Conservation (phyloP, 495 filamentous ascomycete genomes). For the Ascodesmis nigricans region DNA sequence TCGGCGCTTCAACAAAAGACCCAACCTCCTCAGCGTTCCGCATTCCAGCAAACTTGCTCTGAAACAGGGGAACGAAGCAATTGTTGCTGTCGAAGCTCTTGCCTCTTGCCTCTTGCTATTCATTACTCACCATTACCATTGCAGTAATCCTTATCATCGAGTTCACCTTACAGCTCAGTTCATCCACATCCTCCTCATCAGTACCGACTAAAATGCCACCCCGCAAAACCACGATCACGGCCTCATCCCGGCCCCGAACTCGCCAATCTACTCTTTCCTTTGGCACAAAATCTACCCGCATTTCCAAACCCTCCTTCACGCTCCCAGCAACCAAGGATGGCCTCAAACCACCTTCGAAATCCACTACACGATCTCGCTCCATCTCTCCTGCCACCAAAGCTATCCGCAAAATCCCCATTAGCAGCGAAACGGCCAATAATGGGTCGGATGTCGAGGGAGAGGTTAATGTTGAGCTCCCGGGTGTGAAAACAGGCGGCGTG, state of each 20-base stretch:
- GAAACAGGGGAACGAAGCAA: neutral
- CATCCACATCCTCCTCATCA: neutral
- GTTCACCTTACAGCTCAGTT: neutral
- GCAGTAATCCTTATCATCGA: too few species aligned
- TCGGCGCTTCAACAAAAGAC: too few species aligned
- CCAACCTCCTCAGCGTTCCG: too few species aligned
- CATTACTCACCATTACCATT: neutral
- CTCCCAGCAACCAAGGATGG: too few species aligned
- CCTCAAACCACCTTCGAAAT: too few species aligned
- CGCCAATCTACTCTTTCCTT: constrained; percentile 1
- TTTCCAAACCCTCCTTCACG: neutral
- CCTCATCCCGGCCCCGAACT: neutral
- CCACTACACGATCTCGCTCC: too few species aligned
- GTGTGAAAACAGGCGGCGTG: too few species aligned
- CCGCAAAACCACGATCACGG: too few species aligned
- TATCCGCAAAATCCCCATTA: neutral
- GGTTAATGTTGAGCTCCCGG: too few species aligned
- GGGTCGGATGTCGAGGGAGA: neutral
- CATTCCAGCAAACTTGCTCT: neutral
- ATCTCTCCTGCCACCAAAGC: neutral
- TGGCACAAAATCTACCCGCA: neutral
- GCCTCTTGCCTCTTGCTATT: neutral
- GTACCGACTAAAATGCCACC: constrained; percentile 1
- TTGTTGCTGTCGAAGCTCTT: neutral
- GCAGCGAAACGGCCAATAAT: constrained; percentile 4